Percentiles rank a stretch among this genome's conserved stretches.
Evolutionary conservation across 106 monocot species (phyloP).

Genomic region (Iris macrosiphon): DNA sequence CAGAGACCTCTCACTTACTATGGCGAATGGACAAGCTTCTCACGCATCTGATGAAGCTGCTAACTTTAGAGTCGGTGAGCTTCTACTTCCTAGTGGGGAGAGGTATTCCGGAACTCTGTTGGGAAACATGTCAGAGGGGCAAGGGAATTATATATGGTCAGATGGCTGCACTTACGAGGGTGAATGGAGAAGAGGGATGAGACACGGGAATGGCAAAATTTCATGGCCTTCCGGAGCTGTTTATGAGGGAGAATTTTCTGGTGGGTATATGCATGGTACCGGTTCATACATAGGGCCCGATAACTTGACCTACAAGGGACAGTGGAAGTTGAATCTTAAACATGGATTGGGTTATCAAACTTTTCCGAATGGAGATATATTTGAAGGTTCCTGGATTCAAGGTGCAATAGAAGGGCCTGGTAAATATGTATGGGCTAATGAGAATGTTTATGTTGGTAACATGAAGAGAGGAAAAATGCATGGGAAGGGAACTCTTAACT

Average conservation of each 20-base stretch:
- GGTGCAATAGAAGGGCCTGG: slow-evolving; percentile 68
- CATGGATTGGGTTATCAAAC: slow-evolving; percentile 65
- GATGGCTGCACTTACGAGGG: slow-evolving; percentile 65
- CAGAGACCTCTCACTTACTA: slow-evolving; percentile 15
- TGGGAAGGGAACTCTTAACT: slow-evolving; percentile 66
- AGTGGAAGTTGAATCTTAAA: slow-evolving; percentile 67
- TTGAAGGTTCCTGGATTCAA: slow-evolving; percentile 83
- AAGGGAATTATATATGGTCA: slow-evolving; percentile 60
- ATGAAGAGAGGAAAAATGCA: slow-evolving; percentile 73
- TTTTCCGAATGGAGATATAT: slow-evolving; percentile 61
- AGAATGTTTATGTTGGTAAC: slow-evolving; percentile 48
- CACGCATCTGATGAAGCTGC: neutral
- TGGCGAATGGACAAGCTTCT: slow-evolving; percentile 20
- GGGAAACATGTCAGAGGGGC: slow-evolving; percentile 46
- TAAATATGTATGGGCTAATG: slow-evolving; percentile 66
- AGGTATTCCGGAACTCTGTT: slow-evolving; percentile 43
- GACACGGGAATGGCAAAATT: slow-evolving; percentile 64
- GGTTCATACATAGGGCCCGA: slow-evolving; percentile 40
- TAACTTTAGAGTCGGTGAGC: slow-evolving; percentile 26
- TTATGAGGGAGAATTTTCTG: slow-evolving; percentile 72
- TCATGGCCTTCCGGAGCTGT: slow-evolving; percentile 52
- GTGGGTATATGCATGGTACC: slow-evolving; percentile 67
- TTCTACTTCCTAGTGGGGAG: slow-evolving; percentile 40
- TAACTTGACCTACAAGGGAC: slow-evolving; percentile 53
- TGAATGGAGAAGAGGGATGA: slow-evolving; percentile 78